phyloP scores from a whole-genome alignment of 306 rosid species.

The Arachis hypogaea region DNA sequence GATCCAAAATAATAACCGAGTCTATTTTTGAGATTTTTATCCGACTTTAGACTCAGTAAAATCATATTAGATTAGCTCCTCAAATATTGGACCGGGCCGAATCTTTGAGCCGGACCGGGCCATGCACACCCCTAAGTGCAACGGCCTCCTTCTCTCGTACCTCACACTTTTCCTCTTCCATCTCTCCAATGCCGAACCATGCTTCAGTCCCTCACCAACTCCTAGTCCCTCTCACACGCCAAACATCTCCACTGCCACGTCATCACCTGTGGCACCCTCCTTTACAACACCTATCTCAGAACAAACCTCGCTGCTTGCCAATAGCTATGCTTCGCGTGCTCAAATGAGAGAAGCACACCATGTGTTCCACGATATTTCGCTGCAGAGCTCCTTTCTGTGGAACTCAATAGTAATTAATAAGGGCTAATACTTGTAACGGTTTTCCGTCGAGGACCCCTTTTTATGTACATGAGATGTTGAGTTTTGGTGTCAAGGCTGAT shows the following conservation, averaged over 20 bases:
- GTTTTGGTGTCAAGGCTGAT: slow-evolving; percentile 48
- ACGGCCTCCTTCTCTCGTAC: background rate
- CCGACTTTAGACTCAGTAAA: too few species aligned
- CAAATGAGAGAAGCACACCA: slow-evolving; percentile 50
- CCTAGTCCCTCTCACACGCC: slow-evolving; percentile 47
- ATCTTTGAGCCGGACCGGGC: too few species aligned
- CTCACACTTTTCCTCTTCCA: slow-evolving; percentile 40
- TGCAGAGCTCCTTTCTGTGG: slow-evolving; percentile 56
- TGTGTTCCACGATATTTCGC: slow-evolving; percentile 43
- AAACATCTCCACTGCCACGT: slow-evolving; percentile 54
- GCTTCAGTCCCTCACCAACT: slow-evolving; percentile 52
- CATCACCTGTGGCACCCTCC: slow-evolving; percentile 48
- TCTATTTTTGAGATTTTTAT: too few species aligned
- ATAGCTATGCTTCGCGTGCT: slow-evolving; percentile 47
- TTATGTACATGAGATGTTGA: slow-evolving; percentile 52
- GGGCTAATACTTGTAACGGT: slow-evolving; percentile 52
- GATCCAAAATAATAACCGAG: too few species aligned
- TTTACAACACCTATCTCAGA: slow-evolving; percentile 46
- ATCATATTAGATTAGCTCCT: too few species aligned
- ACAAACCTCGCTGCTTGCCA: slow-evolving; percentile 59
- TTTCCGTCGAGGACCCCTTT: slow-evolving; percentile 36
- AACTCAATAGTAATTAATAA: slow-evolving; percentile 46
- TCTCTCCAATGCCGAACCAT: slow-evolving; percentile 62
- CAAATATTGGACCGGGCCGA: too few species aligned
- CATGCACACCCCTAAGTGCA: too few species aligned